Percentiles rank a stretch among this genome's conserved stretches.
Evolutionary conservation across 2,329 filamentous ascomycete species (phyloP).

Genomic region (Penicillium sp.): DNA sequence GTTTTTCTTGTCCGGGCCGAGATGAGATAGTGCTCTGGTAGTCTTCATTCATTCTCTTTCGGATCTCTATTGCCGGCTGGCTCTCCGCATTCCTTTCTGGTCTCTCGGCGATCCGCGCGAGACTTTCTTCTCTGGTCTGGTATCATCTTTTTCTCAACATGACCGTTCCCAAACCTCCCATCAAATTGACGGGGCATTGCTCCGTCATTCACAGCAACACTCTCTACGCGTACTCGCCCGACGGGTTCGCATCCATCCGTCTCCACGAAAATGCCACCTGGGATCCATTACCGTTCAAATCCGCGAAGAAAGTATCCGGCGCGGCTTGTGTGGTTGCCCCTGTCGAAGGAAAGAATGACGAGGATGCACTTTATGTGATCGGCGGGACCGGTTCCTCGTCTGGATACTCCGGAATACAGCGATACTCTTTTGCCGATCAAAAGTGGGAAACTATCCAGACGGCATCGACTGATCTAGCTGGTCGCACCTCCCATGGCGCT

Average conservation of each 20-base stretch:
- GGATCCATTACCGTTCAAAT: constrained; percentile 55
- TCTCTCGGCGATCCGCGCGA: too few species aligned
- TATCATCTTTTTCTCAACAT: constrained; percentile 45
- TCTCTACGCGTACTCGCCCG: constrained; percentile 73
- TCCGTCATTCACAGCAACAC: constrained; percentile 74
- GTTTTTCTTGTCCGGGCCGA: constrained; percentile 5
- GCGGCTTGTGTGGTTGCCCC: constrained; percentile 70
- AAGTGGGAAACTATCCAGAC: constrained; percentile 55
- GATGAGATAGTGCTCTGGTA: constrained; percentile 37
- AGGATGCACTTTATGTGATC: constrained; percentile 69
- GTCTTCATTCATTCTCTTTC: constrained; percentile 24
- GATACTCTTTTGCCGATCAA: constrained; percentile 53
- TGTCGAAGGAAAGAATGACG: constrained; percentile 50
- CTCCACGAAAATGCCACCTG: constrained; percentile 66
- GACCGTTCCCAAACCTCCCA: constrained; percentile 64
- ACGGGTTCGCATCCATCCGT: constrained; percentile 67
- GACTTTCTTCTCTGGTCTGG: constrained; percentile 29
- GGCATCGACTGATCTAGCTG: constrained; percentile 53
- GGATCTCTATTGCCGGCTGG: constrained; percentile 24
- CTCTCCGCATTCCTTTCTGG: constrained; percentile 22
- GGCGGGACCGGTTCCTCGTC: constrained; percentile 60
- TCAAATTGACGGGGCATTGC: constrained; percentile 69
- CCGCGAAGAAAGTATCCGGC: constrained; percentile 61
- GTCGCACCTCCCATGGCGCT: constrained; percentile 68
- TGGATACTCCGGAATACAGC: constrained; percentile 68